phyloP scores from a whole-genome alignment of 495 filamentous ascomycete genomes.

The Aspergillus sparsus region DNA sequence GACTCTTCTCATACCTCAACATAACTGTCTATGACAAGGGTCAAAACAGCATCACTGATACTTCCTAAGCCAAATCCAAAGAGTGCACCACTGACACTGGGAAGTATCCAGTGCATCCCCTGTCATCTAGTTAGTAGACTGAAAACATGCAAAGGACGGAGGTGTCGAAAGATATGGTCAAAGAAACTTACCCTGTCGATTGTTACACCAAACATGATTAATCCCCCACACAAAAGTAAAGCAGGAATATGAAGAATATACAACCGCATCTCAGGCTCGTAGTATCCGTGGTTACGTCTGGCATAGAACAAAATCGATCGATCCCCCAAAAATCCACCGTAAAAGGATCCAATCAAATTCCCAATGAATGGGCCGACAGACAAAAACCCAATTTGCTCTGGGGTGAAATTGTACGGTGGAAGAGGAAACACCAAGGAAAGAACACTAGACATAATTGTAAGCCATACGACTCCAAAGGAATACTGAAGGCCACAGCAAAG shows the following conservation, averaged over 20 bases:
- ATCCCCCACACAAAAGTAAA: constrained; percentile 29
- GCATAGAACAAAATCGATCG: constrained; percentile 40
- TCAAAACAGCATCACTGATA: constrained; percentile 37
- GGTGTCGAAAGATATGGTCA: too few relatives aligned
- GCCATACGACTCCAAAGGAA: constrained; percentile 39
- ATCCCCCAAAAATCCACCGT: constrained; percentile 43
- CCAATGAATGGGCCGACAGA: constrained; percentile 45
- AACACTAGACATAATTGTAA: constrained; percentile 37
- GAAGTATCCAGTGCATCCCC: constrained; percentile 44
- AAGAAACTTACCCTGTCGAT: constrained; percentile 27
- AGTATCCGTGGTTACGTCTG: constrained; percentile 41
- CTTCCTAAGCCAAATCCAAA: constrained; percentile 40
- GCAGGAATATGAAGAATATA: constrained; percentile 40
- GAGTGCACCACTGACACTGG: constrained; percentile 33
- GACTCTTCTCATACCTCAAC: constrained; percentile 26
- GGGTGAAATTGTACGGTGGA: constrained; percentile 45
- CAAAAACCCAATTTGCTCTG: constrained; percentile 43
- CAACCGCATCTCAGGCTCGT: constrained; percentile 48
- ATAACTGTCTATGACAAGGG: constrained; percentile 41
- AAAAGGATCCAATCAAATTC: constrained; percentile 39
- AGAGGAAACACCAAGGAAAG: constrained; percentile 36
- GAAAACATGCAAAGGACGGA: not conserved
- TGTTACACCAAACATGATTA: constrained; percentile 42
- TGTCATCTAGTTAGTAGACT: constrained; percentile 4
- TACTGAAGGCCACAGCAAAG: constrained; percentile 42